Base-by-base conservation (phyloP, 2,329 filamentous ascomycete genomes). In the Colletotrichum siamense region DNA sequence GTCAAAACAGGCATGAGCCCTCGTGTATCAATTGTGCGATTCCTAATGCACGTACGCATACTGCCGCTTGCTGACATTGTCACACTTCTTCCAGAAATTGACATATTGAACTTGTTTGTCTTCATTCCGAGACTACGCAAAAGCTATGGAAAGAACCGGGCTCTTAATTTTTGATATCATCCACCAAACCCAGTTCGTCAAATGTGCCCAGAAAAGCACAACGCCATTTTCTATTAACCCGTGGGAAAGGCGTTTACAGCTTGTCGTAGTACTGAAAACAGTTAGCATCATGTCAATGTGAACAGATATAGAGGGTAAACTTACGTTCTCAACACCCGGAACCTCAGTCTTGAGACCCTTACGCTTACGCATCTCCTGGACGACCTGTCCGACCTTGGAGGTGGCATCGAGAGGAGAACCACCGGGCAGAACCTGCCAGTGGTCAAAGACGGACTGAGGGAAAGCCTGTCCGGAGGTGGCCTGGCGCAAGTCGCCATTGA, bases 271-370 rank as follows among this genome's bases (percentile, higher is more conserved):
- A 98, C 95, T 98, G 34, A 10, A 15, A 8, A 8, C 6, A 30
- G 84, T 82, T 83, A 80, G 80, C 72, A 64, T 79, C 84, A 32
- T 8, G 8, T 16, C 24, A 26, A 69, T 28, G 32, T 52, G 4
- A 39, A 24, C 32, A 4, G 7, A 1, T 9, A 28, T 10, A 57
- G 30, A 49, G 8, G 49, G 59, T 39, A 75, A 79, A 95, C 95
- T 95, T 93, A 97, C 95, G 92, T 98, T 98, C 86, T 95, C 95
- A 90, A 96, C 94, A 87, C 94, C 95, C 83, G 97, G 96, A 86
- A 98, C 95, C 84, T 95, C 92, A 85, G 94, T 90, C 95, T 99
- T 99, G 92, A 99, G 91, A 95, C 96, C 97, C 95, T 99, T 99
- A 90, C 96, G 95, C 94, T 98, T 98, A 87, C 97, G 96, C 94